Base-by-base conservation (phyloP, 2,329 filamentous ascomycete species). In the Colletotrichum nymphaeae region DNA sequence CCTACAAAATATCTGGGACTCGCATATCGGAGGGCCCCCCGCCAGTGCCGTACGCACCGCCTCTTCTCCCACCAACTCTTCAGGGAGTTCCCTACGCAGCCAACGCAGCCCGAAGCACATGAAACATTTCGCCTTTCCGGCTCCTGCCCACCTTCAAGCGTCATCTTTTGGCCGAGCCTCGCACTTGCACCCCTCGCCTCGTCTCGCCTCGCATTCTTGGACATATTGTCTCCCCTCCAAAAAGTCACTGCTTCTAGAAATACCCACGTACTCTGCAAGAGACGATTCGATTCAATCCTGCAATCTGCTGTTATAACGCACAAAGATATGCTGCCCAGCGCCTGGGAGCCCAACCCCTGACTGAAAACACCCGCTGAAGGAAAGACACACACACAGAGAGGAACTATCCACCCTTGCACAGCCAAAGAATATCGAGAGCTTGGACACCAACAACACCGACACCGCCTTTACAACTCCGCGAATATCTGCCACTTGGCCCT, bases 301-400 rank as follows among this genome's bases (percentile, higher is more conserved):
- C 55, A 58, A 53, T 55, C 57, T 24, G 22, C 57, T 5, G 16
- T 22, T 24, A 19, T 14, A 42, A 14, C 4, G 52, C 32, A 35
- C 59, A 42, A 7, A 55, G 60, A 66, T n/a, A 66, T 73, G 67
- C 46, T 57, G 24, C 59, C 60, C 55, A 42, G 57, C 56, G 35
- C 67, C 35, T 62, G 71, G 67, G 67, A 56, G 49, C 67, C 56
- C 67, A 73, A 65, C 46, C 70, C 60, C 49, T 73, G 58, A 49
- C 42, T 49, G 42, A 49, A 11, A 69, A 60, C 58, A 56, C 67
- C 16, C 37, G 16, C 37, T 12, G 37, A 30, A 14, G 49, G 37
- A 49, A n/a, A 49, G 22, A 46, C 3, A 35, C 32, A 35, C 32
- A 35, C 9, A 11, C 4, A 28, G 35, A 24, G 59, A 62, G 1